A percentile compares a stretch with the other conserved stretches of the same genome.
These are phyloP conservation scores for Saccharomycopsis sp. DNA, from an alignment of 805 yeast genomes.

Conservation along the genomic window DNA sequence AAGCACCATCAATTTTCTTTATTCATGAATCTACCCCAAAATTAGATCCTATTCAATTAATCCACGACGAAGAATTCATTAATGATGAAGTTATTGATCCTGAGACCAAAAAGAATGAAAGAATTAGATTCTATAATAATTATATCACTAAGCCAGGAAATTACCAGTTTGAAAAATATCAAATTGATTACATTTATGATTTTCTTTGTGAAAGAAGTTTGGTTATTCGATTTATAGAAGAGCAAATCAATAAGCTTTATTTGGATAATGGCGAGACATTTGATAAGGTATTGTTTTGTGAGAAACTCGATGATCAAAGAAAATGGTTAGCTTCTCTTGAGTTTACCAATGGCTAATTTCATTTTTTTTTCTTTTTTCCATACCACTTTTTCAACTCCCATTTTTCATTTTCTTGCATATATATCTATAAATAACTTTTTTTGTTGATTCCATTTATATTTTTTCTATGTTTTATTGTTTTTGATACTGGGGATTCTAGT, in stretches of 20 bases:
- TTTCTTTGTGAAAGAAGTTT: conserved; percentile 16
- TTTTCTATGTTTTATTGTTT: not conserved
- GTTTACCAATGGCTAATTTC: not conserved
- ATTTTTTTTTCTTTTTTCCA: not conserved
- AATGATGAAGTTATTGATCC: conserved; percentile 13
- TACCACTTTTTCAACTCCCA: not conserved
- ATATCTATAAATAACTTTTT: not conserved
- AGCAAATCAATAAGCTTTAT: conserved; percentile 13
- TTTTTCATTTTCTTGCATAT: not conserved
- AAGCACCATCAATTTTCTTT: conserved; percentile 14
- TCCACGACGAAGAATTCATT: conserved; percentile 12
- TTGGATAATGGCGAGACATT: conserved; percentile 3
- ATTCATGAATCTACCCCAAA: conserved; percentile 20
- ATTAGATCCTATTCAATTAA: conserved; percentile 15
- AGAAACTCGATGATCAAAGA: conserved; percentile 10
- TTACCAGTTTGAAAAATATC: conserved; percentile 18
- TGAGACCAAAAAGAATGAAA: conserved; percentile 2
- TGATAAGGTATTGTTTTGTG: conserved; percentile 10
- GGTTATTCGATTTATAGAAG: conserved; percentile 17
- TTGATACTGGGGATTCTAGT: not conserved
- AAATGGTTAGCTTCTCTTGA: conserved; percentile 13
- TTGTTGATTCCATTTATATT: not conserved
- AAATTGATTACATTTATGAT: conserved; percentile 18
- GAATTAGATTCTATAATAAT: conserved; percentile 18
- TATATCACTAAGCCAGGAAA: conserved; percentile 8